Evolutionary conservation across 306 rosid genomes (phyloP), one percentile per base, ranked within the genome.

Genomic region (Inga oerstediana): DNA sequence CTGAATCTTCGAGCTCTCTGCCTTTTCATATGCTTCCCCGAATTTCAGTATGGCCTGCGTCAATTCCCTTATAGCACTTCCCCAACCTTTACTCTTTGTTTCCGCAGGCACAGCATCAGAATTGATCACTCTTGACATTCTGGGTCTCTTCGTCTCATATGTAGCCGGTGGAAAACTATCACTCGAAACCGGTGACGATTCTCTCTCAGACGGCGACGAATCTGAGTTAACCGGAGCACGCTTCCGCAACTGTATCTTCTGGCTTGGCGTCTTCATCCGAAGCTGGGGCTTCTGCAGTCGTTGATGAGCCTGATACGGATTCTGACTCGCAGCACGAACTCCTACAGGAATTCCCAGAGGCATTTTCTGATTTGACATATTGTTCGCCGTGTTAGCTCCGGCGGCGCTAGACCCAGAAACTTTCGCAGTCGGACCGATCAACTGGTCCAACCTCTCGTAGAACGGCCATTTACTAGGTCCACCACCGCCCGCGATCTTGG

Each of bases 11-110:
- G 97, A 86, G 30, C 88, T 92, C 89, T 97, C 99, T 0, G 97
- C 97, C 27, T 97, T 91, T 83, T 97, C 99, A 83, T 97, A 97
- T 0, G 97, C 97, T 64, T 97, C 97, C 7, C 99, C 99, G 14
- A 97, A 94, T 73, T 91, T 97, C 77, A 97, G 75, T 64, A 97
- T 94, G 44, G 99, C 98, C 44, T 84, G 86, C 2, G 97, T 90
- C 90, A 97, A 79, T 83, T 94, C 97, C 88, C 89, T 94, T 86
- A 97, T 88, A 0, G 97, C 94, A 66, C 83, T 86, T 30, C 94
- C 92, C 96, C 96, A 89, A 5, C 88, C 91, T 51, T 88, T 84
- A 24, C 78, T 75, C 51, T 86, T 71, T 82, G 91, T 78, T 78
- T 85, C 78, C 68, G 13, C 75, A 41, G 80, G 74, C 58, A 10